Percentiles rank a stretch among this genome's conserved stretches.
These are phyloP conservation scores for Pyrenochaeta sp. DNA, from an alignment of 2,329 filamentous ascomycete genomes.

Conservation along the genomic window DNA sequence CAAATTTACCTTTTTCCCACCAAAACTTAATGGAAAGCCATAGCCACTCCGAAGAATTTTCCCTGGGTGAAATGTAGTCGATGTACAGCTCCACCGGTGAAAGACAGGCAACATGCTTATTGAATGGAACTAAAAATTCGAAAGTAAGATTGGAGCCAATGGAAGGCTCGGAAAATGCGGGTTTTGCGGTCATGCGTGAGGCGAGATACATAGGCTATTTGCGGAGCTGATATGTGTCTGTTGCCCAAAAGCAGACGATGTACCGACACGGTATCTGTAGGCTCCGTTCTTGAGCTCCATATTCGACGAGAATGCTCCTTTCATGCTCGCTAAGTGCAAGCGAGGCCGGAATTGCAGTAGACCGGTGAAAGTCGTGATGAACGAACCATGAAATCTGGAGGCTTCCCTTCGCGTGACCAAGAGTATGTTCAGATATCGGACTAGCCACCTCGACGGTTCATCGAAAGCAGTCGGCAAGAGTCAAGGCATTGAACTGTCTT, in stretches of 20 bases:
- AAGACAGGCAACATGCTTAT: constrained; percentile 7
- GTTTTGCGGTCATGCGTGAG: constrained; percentile 14
- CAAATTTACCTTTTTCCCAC: not conserved
- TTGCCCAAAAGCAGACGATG: constrained; percentile 2
- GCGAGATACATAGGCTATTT: constrained; percentile 23
- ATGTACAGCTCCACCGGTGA: constrained; percentile 6
- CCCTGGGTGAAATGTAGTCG: not conserved
- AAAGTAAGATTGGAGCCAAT: constrained; percentile 17
- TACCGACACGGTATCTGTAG: constrained; percentile 2
- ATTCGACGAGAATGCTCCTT: not conserved
- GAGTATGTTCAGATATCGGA: not conserved
- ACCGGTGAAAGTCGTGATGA: not conserved
- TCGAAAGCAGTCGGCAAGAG: not conserved
- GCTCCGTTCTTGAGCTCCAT: not conserved
- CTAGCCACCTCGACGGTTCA: not conserved
- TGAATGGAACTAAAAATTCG: constrained; percentile 9
- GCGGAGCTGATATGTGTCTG: constrained; percentile 22
- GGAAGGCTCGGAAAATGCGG: constrained; percentile 3
- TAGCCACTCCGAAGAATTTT: not conserved
- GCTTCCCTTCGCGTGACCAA: not conserved
- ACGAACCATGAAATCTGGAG: not conserved
- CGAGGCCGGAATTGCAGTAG: not conserved
- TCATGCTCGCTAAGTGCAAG: constrained; percentile 1
- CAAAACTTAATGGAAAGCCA: not conserved
- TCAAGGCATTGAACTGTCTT: not conserved